Evolutionary conservation across 2,329 filamentous ascomycete genomes (phyloP), one percentile per base, ranked within the genome.

Genomic region (Pseudocercospora ulei): DNA sequence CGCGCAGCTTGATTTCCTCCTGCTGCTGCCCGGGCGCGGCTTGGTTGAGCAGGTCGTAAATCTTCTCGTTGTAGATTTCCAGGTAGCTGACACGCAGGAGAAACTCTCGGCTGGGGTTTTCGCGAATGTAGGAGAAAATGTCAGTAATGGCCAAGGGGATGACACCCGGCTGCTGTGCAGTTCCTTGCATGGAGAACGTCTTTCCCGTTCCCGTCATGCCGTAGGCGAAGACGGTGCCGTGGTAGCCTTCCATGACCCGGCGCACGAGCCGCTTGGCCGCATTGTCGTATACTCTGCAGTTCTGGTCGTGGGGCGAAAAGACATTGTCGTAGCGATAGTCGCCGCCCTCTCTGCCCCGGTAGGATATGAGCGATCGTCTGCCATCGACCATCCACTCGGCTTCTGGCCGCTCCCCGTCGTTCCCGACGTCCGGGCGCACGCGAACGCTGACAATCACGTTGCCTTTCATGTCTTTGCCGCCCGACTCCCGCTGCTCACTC

Each of bases 131-230:
- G 0, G 90, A 96, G 62, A 98, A 98, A 36, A 98, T 98, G 58
- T 98, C 90, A 47, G 90, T 96, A 53, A 98, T 96, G 24, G 90
- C 90, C 24, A 96, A 70, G 4, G 90, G 90, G 39, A 98, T 98
- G 17, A 98, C 90, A 65, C 90, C 90, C 1, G 90, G 90, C 24
- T 86, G 93, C 2, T 83, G 84, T 29, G 87, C 86, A 7, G 90
- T 98, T 53, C 90, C 90, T 67, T 98, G 90, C 90, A 98, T 98
- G 24, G 88, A 96, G 61, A 96, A 98, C 0, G 90, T 98, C 67
- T 98, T 98, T 52, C 90, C 90, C 0, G 90, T 96, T 46, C 90
- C 90, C 3, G 90, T 98, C 87, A 96, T 96, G 57, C 90, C 90
- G 61, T 98, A 98, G 11, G 88, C 88, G 60, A 98, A 96, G 14